These are phyloP conservation scores for Durusdinium trenchii DNA, from an alignment of 73 alveolate genomes.

Conservation along the genomic window DNA sequence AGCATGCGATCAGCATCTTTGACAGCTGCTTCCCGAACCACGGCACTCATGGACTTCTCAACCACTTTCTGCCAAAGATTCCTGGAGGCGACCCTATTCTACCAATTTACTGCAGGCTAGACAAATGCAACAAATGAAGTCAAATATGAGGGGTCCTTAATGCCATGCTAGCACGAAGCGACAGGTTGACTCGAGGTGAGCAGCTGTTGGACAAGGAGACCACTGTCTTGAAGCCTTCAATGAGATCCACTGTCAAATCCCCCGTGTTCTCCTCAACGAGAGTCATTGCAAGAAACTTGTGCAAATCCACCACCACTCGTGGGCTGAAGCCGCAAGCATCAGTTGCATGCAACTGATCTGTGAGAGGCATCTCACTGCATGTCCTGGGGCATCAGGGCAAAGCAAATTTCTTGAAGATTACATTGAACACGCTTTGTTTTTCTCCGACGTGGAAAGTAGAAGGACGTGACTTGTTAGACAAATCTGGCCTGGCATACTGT, in stretches of 20 bases:
- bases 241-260: too few relatives aligned
- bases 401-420: not conserved
- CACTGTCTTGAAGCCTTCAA: not conserved
- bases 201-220: not conserved
- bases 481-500: not conserved
- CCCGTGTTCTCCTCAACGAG: not conserved
- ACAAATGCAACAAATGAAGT: too few relatives aligned
- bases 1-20: not conserved
- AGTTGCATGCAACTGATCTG: not conserved
- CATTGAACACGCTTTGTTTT: not conserved
- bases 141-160: too few relatives aligned
- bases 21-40: not conserved
- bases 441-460: too few relatives aligned
- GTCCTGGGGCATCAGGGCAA: not conserved
- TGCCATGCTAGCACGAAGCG: not conserved
- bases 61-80: not conserved
- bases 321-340: not conserved
- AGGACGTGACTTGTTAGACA: too few relatives aligned
- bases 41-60: not conserved
- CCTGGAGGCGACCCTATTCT: too few relatives aligned
- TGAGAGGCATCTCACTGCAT: not conserved
- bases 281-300: slow-evolving; percentile 14
- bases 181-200: not conserved
- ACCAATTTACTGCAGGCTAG: too few relatives aligned
- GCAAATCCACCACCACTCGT: not conserved